Base-by-base conservation (phyloP, 768 basidiomycete species). In the Pleurotus citrinopileatus region DNA sequence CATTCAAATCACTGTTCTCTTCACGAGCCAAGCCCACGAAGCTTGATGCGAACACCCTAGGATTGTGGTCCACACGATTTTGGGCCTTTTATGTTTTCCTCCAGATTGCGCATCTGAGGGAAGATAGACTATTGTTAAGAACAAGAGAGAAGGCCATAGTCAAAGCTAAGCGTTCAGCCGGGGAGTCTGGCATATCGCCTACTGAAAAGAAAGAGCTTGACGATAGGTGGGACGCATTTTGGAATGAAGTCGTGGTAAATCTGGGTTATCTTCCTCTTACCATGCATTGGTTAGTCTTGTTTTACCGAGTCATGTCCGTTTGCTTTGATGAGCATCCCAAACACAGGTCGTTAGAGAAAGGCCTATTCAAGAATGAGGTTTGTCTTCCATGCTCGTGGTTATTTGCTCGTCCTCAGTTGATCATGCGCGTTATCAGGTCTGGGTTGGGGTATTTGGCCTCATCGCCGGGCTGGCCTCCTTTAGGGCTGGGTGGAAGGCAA, bases 71-170 rank as follows among this genome's bases (percentile, higher is more conserved):
- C 12, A 81, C 78, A 52, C 84, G 92, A 19, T 88, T 85, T 65
- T 95, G 91, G 93, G 86, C 85, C 1, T 66, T 80, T 20, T 94
- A 94, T 61, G 76, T 91, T 37, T 58, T 86, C 26, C 80, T 95
- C 43, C 91, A 91, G 53, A 84, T 92, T 57, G 79, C 77, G 3
- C 89, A 90, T 62, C 72, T 91, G 52, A 69, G 75, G 26, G 87
- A 91, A 63, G 88, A 91, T 61, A 75, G 78, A 56, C 79, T 79
- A 57, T 60, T 89, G 12, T 66, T 91, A 17, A 72, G 75, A 42
- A 69, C 75, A 58, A 76, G 78, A 53, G 79, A 87, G 59, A 79
- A 73, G 10, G 73, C 74, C 4, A 64, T 91, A 38, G 77, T 71
- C 52, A 88, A 82, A 63, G 77, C 77, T 1, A 51, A 34, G 13